A percentile compares a stretch with the other conserved stretches of the same genome.
phyloP scores from a whole-genome alignment of 2,329 filamentous ascomycete genomes.

The Pseudonectria buxi region DNA sequence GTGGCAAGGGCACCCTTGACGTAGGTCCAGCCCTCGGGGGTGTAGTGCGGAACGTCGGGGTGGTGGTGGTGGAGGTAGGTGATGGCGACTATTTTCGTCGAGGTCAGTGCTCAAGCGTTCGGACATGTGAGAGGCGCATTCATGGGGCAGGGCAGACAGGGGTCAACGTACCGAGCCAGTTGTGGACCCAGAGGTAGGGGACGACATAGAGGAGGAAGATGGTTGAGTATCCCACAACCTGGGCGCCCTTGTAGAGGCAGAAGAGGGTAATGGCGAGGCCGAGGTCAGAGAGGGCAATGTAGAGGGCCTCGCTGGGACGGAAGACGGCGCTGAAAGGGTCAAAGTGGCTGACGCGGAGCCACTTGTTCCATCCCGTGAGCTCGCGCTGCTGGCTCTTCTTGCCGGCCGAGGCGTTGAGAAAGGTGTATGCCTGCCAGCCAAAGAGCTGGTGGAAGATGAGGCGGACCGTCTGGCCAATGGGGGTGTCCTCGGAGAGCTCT shows the following conservation, averaged over 20 bases:
- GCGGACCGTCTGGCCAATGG: conserved; percentile 46
- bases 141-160: no score
- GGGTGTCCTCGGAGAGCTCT: conserved; percentile 58
- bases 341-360: conserved; percentile 49
- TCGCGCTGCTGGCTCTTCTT: conserved; percentile 40
- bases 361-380: conserved; percentile 23
- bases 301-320: conserved; percentile 48
- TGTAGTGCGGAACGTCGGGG: conserved; percentile 33
- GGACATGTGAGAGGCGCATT: no score
- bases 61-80: conserved; percentile 71
- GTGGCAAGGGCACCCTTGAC: conserved; percentile 54
- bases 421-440: conserved; percentile 58
- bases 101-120: no score
- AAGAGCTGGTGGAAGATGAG: conserved; percentile 57
- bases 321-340: conserved; percentile 56
- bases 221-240: conserved; percentile 49
- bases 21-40: conserved; percentile 52
- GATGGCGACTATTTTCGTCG: conserved; percentile 50
- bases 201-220: conserved; percentile 54
- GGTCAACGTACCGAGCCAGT: conserved; percentile 53
- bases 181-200: conserved; percentile 64
- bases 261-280: conserved; percentile 47
- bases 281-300: conserved; percentile 53
- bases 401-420: conserved; percentile 51
- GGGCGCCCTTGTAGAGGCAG: conserved; percentile 45